phyloP scores from a whole-genome alignment of 495 filamentous ascomycete species.

The Lophiotrema nucula region DNA sequence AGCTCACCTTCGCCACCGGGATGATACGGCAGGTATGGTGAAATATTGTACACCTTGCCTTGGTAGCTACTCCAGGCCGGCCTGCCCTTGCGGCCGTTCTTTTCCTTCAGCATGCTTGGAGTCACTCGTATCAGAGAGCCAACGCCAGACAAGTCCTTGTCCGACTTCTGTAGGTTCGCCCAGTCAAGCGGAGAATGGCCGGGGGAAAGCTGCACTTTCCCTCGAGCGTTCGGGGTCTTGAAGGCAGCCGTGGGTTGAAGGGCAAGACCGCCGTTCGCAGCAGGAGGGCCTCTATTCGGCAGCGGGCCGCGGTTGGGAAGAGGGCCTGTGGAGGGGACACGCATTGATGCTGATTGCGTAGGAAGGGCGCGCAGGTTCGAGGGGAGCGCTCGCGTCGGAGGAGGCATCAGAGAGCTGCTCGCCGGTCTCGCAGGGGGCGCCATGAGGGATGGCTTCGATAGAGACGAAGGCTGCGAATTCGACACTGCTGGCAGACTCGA shows the following conservation, averaged over 20 bases:
- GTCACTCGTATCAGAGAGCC: constrained; percentile 63
- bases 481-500: constrained; percentile 26
- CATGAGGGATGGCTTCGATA: constrained; percentile 32
- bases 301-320: constrained; percentile 39
- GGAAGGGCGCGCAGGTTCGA: constrained; percentile 32
- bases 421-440: constrained; percentile 17
- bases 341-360: constrained; percentile 37
- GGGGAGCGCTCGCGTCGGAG: constrained; percentile 29
- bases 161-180: constrained; percentile 70
- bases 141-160: constrained; percentile 60
- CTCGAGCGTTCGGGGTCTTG: constrained; percentile 37
- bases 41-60: constrained; percentile 90
- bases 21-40: constrained; percentile 85
- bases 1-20: constrained; percentile 88
- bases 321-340: constrained; percentile 43
- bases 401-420: constrained; percentile 7
- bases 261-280: constrained; percentile 27
- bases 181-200: constrained; percentile 95
- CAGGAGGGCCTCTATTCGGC: constrained; percentile 33
- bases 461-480: constrained; percentile 3
- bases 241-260: constrained; percentile 14
- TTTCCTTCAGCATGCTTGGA: constrained; percentile 69
- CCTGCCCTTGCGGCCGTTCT: constrained; percentile 75
- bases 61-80: constrained; percentile 87
- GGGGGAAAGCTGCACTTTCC: constrained; percentile 71